A percentile compares a stretch with the other conserved stretches of the same genome.
These are phyloP conservation scores for Corymbia calophylla DNA, from an alignment of 441 rosid genomes.

Conservation along the genomic window DNA sequence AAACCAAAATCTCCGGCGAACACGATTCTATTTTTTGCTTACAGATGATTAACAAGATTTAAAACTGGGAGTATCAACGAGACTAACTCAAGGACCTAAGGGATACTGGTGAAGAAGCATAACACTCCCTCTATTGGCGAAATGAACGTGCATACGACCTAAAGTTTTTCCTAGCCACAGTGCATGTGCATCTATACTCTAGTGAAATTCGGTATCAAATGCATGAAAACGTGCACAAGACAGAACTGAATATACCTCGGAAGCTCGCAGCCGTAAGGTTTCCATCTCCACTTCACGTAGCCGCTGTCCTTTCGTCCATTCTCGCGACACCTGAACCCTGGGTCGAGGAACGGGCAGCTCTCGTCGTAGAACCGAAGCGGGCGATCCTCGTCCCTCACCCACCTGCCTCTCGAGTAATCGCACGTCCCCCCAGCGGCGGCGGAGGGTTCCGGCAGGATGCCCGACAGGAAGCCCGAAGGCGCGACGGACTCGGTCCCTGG, in stretches of 20 bases:
- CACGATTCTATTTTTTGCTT: neutral
- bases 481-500: conserved; percentile 5
- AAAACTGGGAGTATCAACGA: neutral
- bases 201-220: neutral
- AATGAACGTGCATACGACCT: neutral
- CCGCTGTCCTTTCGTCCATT: conserved; percentile 56
- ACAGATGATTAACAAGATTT: neutral
- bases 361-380: conserved; percentile 35
- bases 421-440: conserved; percentile 8
- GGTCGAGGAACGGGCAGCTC: conserved; percentile 73
- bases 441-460: neutral
- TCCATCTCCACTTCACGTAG: conserved; percentile 83
- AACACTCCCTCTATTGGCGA: neutral
- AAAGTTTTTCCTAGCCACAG: neutral
- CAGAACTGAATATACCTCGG: conserved; percentile 37
- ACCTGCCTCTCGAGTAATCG: conserved; percentile 59
- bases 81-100: neutral
- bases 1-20: neutral
- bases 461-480: conserved; percentile 27
- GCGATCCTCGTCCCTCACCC: conserved; percentile 46
- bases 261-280: conserved; percentile 66
- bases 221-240: neutral
- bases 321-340: conserved; percentile 58
- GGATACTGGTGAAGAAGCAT: neutral
- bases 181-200: neutral